Base-by-base conservation (phyloP, 176 grass and related monocot species). In the Juncus effusus region DNA sequence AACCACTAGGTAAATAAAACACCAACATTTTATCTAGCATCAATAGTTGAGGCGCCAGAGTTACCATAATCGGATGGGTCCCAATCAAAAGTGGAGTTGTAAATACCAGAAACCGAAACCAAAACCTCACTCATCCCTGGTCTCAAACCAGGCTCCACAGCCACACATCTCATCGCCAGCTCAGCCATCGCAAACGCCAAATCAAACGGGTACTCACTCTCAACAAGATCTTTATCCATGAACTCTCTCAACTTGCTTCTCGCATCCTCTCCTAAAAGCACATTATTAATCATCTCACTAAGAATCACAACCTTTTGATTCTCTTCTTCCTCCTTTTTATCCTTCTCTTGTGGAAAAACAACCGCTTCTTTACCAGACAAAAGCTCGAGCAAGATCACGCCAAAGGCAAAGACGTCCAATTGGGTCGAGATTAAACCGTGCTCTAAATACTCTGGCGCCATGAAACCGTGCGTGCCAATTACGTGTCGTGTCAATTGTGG, bases 331-430 rank as follows among this genome's bases (percentile, higher is more conserved):
- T 13, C 77, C n/a, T 10, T 6, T 59, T 77, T 54, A 61, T 78
- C 13, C 12, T 13, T 50, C 4, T 64, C 61, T n/a, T 63, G 60
- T 68, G 38, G 74, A 14, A 7, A 4, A 58, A 56, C 67, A 55
- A 86, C 58, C 0, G 86, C 85, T 39, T 86, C 86, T 81, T 82
- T 95, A 35, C 90, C 90, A 4, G 86, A 95, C 2, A 95, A 65
- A 45, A 95, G 77, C 71, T 95, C 86, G n/a, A 95, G 83, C 35
- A 95, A 51, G 50, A 90, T 7, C 55, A 95, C 90, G 3, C 90
- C 90, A 79, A 90, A 84, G 5, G 86, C 83, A 53, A 95, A 95
- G 28, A 95, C 86, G 62, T 95, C 90, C 10, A 95, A 78, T 65
- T 90, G 79, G 15, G 80, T 72, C 36, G 77, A 81, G 77, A 95